Percentiles rank a stretch among this genome's conserved stretches.
These are phyloP conservation scores for Aspergillus latus DNA, from an alignment of 2,329 filamentous ascomycete species.

Conservation along the genomic window DNA sequence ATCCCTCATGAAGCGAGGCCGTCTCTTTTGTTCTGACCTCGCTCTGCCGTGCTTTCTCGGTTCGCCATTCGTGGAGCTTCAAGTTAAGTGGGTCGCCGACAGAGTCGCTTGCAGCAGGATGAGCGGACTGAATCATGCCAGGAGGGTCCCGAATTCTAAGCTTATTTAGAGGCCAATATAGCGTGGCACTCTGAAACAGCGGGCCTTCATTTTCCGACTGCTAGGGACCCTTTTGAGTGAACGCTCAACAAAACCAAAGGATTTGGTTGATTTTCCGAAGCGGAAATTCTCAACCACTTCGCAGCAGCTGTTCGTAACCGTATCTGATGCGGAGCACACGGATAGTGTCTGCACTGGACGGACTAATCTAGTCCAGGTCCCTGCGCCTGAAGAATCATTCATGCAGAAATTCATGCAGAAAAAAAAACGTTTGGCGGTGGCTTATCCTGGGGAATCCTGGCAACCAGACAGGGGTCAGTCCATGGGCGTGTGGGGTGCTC, in stretches of 20 bases:
- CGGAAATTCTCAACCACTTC: neutral
- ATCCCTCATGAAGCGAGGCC: no score
- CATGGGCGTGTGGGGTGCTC: constrained; percentile 1
- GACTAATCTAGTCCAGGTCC: constrained; percentile 1
- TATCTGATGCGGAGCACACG: constrained; percentile 5
- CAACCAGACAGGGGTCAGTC: neutral
- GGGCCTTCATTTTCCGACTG: neutral
- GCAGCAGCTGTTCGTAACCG: neutral
- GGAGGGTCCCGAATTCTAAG: neutral
- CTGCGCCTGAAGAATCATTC: neutral
- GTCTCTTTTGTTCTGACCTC: no score
- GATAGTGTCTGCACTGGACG: constrained; percentile 6
- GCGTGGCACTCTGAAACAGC: neutral
- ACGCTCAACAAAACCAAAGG: neutral
- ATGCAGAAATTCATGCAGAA: neutral
- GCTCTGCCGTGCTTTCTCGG: no score
- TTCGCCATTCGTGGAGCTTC: no score
- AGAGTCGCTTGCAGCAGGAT: constrained; percentile 14
- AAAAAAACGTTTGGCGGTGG: neutral
- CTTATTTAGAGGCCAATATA: neutral
- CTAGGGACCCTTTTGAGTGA: neutral
- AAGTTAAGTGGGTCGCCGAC: no score
- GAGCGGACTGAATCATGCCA: no score
- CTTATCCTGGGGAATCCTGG: constrained; percentile 1
- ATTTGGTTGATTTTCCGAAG: neutral